phyloP scores from a whole-genome alignment of 257 asterid species.

The Plantago major region DNA sequence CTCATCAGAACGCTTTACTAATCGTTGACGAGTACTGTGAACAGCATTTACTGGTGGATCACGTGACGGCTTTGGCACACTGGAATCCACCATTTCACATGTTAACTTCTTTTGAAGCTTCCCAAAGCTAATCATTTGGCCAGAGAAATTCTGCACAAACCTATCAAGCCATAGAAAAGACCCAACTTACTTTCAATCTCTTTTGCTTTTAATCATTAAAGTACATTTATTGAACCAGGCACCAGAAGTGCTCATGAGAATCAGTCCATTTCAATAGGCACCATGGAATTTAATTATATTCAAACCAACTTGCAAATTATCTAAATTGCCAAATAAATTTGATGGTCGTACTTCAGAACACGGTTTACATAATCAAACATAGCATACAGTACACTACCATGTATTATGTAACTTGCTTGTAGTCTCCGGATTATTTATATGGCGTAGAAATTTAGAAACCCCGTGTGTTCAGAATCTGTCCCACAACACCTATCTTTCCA shows the following conservation, averaged over 20 bases:
- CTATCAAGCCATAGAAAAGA: constrained; percentile 31
- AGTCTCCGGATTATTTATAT: too few species aligned
- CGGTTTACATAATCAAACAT: not conserved
- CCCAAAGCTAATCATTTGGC: constrained; percentile 57
- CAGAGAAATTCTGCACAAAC: constrained; percentile 68
- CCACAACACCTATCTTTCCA: not conserved
- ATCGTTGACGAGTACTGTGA: constrained; percentile 8
- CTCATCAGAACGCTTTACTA: constrained; percentile 10
- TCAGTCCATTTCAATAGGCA: too few species aligned
- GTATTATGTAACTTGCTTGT: too few species aligned
- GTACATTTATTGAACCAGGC: too few species aligned
- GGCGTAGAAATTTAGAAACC: too few species aligned
- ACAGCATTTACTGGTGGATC: constrained; percentile 22
- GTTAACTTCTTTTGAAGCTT: constrained; percentile 67
- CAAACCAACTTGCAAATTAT: not conserved
- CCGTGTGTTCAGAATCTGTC: not conserved
- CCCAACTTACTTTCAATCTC: not conserved
- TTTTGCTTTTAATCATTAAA: too few species aligned
- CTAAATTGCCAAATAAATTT: not conserved
- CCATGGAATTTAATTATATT: too few species aligned
- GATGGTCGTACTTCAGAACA: not conserved
- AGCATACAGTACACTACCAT: not conserved
- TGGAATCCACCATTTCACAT: constrained; percentile 47
- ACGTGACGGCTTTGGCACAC: constrained; percentile 21
- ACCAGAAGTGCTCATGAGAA: not conserved